phyloP scores from a whole-genome alignment of 164 flowering plant species.

The Vitis rotundifolia region DNA sequence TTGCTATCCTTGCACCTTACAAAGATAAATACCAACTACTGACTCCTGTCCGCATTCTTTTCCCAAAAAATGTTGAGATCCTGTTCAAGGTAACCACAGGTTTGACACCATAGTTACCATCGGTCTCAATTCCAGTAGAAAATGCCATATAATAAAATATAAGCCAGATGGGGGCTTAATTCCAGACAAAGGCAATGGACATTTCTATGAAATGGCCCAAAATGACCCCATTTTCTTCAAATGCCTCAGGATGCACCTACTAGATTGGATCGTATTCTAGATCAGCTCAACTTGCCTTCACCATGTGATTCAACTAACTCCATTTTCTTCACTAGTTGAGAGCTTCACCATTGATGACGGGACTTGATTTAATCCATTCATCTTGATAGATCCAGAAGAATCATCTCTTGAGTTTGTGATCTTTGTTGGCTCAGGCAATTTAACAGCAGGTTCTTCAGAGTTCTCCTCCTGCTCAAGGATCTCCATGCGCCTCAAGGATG shows the following conservation, averaged over 20 bases:
- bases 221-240: neutral
- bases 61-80: constrained; percentile 1
- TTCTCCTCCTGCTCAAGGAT: constrained; percentile 29
- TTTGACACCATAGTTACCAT: neutral
- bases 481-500: constrained; percentile 63
- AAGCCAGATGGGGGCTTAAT: constrained; percentile 1
- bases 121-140: constrained; percentile 1
- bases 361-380: constrained; percentile 47
- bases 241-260: neutral
- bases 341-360: constrained; percentile 13
- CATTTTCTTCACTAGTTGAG: constrained; percentile 37
- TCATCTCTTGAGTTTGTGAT: constrained; percentile 20
- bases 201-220: neutral
- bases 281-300: constrained; percentile 19
- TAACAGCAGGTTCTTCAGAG: constrained; percentile 30
- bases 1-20: neutral
- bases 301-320: constrained; percentile 17
- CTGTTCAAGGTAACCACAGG: neutral
- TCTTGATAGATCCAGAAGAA: constrained; percentile 25
- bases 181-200: constrained; percentile 2
- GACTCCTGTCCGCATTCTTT: neutral
- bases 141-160: constrained; percentile 3
- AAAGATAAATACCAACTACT: constrained; percentile 1
- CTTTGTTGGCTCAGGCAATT: constrained; percentile 27
- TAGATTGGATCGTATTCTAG: neutral